These are phyloP conservation scores for Colletotrichum sp. DNA, from an alignment of 2,329 filamentous ascomycete genomes.

Conservation along the genomic window DNA sequence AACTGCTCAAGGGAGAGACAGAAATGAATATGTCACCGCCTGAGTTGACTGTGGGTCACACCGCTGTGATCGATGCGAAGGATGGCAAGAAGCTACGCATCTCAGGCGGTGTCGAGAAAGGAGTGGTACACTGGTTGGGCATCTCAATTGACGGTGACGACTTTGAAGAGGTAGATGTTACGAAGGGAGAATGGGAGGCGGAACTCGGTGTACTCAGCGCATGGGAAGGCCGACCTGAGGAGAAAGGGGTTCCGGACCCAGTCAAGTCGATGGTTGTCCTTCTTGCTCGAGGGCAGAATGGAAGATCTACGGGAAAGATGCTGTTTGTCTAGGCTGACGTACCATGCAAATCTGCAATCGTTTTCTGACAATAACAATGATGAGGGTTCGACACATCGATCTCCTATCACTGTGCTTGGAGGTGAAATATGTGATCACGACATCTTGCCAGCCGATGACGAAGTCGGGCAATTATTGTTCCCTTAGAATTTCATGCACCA, in stretches of 20 bases:
- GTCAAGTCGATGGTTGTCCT: not conserved
- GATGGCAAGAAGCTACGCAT: not conserved
- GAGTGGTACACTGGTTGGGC: not conserved
- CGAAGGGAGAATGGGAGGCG: not conserved
- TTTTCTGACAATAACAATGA: accelerated
- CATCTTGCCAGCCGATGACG: not conserved
- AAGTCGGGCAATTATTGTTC: not conserved
- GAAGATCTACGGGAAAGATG: not conserved
- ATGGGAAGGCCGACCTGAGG: not conserved
- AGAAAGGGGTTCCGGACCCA: not conserved
- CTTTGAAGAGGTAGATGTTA: not conserved
- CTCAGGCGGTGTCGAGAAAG: not conserved
- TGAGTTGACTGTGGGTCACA: not conserved
- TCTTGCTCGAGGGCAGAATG: not conserved
- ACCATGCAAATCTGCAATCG: not conserved
- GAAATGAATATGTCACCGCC: not conserved
- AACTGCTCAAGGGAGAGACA: not conserved
- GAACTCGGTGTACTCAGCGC: not conserved
- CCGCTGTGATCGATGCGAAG: not conserved
- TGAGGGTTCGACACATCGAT: not conserved
- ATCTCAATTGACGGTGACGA: not conserved
- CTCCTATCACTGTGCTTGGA: accelerated
- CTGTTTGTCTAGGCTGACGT: not conserved
- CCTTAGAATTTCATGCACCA: not conserved
- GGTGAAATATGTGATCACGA: not conserved